Base-by-base conservation (phyloP, 202 grass and related monocot genomes). In the Panicum hallii region DNA sequence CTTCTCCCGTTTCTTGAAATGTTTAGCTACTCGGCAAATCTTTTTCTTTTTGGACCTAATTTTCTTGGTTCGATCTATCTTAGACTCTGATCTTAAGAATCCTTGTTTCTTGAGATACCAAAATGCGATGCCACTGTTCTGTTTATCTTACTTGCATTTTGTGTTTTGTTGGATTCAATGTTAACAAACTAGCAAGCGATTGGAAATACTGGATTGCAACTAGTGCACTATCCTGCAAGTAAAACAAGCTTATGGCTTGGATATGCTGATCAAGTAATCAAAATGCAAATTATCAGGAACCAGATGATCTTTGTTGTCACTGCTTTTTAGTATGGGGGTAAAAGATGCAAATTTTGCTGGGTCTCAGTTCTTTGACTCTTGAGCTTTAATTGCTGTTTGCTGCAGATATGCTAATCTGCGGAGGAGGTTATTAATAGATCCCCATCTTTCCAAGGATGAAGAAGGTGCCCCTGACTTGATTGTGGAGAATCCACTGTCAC, bases 391-490 rank as follows among this genome's bases (percentile, higher is more conserved):
- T 56, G 43, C 1, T 84, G 34, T 11, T 74, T 84, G 17, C 19
- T 81, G 74, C 56, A 99, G 96, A 65, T 99, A 96, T 52, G 96
- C 92, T 70, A 94, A 88, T 90, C 56, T 99, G 84, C 91, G 91
- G 34, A 70, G 93, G 2, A 73, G 84, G 41, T 88, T 99, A 63
- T 67, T 99, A 82, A 90, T 99, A 40, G 91, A 99, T 86, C 91
- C 96, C 40, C 96, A 99, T 90, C 82, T 94, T 67, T 89, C 82
- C 2, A 99, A 96, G 88, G 96, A 99, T 83, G 96, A 99, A 77
- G 92, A 72, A 55, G 72, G 62, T 20, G 63, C 63, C 65, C 86
- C 79, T 60, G 72, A 92, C 83, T 86, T 90, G 76, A 20, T 77
- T 42, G 75, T 96, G 78, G 96, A 99, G 70, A 94, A 99, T 77